Conservation (phyloP, 345 rosid species). For the Eucalyptus lansdowneana region DNA sequence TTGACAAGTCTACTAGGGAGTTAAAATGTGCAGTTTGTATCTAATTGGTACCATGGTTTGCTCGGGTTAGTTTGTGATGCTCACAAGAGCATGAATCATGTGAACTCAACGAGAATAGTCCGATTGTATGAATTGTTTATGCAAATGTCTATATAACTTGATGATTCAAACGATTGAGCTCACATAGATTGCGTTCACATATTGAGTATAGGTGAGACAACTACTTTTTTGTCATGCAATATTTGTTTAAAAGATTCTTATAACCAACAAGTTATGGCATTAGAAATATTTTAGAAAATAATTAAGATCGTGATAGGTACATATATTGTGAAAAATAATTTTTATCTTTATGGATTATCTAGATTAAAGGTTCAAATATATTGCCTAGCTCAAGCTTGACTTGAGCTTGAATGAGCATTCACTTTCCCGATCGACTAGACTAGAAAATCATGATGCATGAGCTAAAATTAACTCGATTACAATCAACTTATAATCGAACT, state of each 20-base stretch:
- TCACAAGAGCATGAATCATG: neutral
- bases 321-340: neutral
- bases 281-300: neutral
- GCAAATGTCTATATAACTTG: neutral
- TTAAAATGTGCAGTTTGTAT: rapidly evolving
- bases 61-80: rapidly evolving
- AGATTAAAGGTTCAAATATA: neutral
- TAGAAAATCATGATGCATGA: neutral
- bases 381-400: neutral
- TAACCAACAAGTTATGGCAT: neutral
- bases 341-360: neutral
- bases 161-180: rapidly evolving
- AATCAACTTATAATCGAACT: neutral
- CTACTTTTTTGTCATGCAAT: rapidly evolving
- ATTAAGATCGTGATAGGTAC: rapidly evolving
- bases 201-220: neutral
- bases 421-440: rapidly evolving
- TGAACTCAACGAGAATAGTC: neutral
- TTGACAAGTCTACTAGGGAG: rapidly evolving
- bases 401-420: rapidly evolving
- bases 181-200: neutral
- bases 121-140: neutral
- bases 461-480: neutral
- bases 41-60: neutral
- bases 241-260: neutral